phyloP scores from a whole-genome alignment of 805 yeast species.

The Starmerella geochares region DNA sequence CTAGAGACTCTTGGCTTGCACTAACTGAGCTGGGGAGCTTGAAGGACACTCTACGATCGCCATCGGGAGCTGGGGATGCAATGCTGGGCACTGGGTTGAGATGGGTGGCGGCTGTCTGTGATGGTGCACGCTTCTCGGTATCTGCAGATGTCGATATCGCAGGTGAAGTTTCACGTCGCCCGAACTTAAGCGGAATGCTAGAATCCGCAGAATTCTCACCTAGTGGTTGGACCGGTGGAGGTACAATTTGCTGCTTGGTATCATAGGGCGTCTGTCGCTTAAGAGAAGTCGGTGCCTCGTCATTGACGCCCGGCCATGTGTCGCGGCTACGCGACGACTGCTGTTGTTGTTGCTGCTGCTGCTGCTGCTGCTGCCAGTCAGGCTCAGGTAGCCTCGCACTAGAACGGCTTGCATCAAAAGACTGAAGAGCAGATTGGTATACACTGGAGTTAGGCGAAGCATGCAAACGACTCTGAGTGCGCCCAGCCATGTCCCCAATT shows the following conservation, averaged over 20 bases:
- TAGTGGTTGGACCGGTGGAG: neutral
- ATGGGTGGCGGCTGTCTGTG: neutral
- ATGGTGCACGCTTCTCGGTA: neutral
- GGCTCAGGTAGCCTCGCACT: neutral
- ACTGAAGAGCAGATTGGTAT: neutral
- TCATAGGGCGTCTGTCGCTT: neutral
- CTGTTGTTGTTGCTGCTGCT: neutral
- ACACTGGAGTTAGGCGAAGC: neutral
- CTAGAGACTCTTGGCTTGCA: neutral
- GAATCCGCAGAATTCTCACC: neutral
- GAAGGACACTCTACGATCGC: neutral
- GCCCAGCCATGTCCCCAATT: neutral
- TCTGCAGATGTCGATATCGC: neutral
- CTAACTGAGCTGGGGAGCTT: neutral
- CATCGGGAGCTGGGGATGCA: neutral
- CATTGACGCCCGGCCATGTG: too few relatives aligned
- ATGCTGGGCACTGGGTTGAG: neutral
- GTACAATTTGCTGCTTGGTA: neutral
- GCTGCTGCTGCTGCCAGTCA: neutral
- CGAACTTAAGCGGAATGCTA: neutral
- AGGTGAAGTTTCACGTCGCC: neutral
- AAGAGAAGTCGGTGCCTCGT: neutral
- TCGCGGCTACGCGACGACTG: too few relatives aligned
- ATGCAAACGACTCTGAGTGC: neutral
- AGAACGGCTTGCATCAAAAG: neutral